Conservation (phyloP, 1,284 basidiomycete genomes). For the Apiotrichum veenhuisii region DNA sequence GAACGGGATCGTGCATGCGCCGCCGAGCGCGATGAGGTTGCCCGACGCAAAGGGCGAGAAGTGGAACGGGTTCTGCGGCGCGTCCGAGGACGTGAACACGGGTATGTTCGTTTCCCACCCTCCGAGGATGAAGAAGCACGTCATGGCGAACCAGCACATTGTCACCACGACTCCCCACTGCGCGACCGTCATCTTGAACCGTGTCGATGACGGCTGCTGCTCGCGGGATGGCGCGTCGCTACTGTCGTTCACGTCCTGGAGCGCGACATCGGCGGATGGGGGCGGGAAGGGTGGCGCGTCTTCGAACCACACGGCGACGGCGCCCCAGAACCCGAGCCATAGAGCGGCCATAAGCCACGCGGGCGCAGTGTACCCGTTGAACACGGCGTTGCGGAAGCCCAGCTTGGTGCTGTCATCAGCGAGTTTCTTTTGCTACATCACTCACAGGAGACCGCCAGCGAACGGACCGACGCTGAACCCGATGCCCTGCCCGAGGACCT, state of each 20-base stretch:
- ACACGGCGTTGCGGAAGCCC: not conserved
- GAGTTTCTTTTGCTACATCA: not conserved
- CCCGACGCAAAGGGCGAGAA: slow-evolving; percentile 13
- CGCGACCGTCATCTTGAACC: not conserved
- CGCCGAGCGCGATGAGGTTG: slow-evolving; percentile 12
- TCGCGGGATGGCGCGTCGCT: too few relatives aligned
- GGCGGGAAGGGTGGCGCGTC: not conserved
- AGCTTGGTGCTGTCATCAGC: slow-evolving; percentile 5
- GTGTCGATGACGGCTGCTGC: not conserved
- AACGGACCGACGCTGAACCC: slow-evolving; percentile 13
- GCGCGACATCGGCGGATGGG: too few relatives aligned
- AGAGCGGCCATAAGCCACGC: slow-evolving; percentile 9
- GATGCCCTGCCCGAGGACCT: slow-evolving; percentile 9
- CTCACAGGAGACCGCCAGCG: slow-evolving; percentile 9
- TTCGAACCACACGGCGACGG: not conserved
- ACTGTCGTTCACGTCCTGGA: too few relatives aligned
- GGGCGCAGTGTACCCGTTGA: slow-evolving; percentile 11
- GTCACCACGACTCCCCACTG: slow-evolving; percentile 4
- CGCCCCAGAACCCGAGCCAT: slow-evolving; percentile 7
- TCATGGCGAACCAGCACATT: slow-evolving; percentile 13
- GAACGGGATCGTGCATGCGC: slow-evolving; percentile 11
- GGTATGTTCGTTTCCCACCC: slow-evolving; percentile 13
- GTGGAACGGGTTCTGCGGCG: slow-evolving; percentile 11
- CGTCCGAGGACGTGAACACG: slow-evolving; percentile 5
- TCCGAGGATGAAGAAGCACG: slow-evolving; percentile 11